Percentiles rank a stretch among this genome's conserved stretches.
phyloP scores from a whole-genome alignment of 1,284 basidiomycete genomes.

The Ganoderma resinaceum region DNA sequence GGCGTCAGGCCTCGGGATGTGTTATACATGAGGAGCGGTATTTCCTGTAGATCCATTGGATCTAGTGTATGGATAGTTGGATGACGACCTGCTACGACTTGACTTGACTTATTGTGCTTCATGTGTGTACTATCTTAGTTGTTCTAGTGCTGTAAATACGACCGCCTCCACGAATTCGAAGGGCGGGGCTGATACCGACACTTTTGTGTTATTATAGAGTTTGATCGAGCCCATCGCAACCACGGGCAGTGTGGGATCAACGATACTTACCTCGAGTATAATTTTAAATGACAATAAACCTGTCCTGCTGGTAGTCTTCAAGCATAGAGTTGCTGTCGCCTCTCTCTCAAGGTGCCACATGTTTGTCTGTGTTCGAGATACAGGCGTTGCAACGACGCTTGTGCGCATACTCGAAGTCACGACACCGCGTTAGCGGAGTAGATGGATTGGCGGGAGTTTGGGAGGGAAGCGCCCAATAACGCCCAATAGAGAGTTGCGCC shows the following conservation, averaged over 20 bases:
- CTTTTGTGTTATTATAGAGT: background rate
- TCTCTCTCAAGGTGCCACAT: background rate
- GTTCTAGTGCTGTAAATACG: background rate
- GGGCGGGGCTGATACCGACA: background rate
- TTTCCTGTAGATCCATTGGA: background rate
- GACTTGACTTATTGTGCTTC: background rate
- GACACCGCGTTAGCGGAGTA: conserved; percentile 18
- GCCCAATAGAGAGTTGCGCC: conserved; percentile 15
- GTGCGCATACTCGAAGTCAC: conserved; percentile 23
- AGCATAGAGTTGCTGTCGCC: background rate
- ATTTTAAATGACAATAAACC: background rate
- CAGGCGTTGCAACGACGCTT: background rate
- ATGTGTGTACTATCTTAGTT: background rate
- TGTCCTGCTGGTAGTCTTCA: background rate
- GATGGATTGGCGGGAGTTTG: background rate
- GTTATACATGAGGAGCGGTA: background rate
- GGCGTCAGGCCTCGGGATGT: background rate
- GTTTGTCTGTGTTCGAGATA: background rate
- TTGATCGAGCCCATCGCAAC: background rate
- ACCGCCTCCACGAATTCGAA: background rate
- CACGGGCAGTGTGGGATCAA: background rate
- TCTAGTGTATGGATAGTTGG: background rate
- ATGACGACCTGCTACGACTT: background rate
- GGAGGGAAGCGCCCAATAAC: conserved; percentile 12
- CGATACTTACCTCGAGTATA: background rate